Percentiles rank a stretch among this genome's conserved stretches.
Conservation (phyloP, 306 rosid genomes). For the Vigna hirtella region DNA sequence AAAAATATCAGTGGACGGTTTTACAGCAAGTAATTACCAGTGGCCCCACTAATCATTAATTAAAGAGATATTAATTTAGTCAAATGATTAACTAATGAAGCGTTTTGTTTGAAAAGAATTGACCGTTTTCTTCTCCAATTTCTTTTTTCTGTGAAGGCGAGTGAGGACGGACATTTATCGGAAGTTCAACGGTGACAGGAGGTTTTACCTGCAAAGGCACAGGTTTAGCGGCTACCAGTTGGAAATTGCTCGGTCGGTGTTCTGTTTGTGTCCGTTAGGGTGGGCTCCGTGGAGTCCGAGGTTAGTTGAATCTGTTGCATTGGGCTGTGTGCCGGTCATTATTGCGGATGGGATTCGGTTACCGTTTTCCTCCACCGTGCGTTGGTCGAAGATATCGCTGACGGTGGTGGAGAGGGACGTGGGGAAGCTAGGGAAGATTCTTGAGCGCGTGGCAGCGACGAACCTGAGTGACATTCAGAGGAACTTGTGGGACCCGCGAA, state of each 20-base stretch:
- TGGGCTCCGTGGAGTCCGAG: slow-evolving; percentile 28
- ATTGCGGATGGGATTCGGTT: slow-evolving; percentile 83
- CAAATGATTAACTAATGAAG: background rate
- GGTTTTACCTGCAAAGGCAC: slow-evolving; percentile 73
- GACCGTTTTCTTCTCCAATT: background rate
- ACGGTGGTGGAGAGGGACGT: slow-evolving; percentile 86
- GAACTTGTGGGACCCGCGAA: slow-evolving; percentile 69
- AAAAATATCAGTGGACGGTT: slow-evolving; percentile 89
- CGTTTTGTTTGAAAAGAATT: no score
- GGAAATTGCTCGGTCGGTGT: slow-evolving; percentile 34
- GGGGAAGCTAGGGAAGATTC: slow-evolving; percentile 60
- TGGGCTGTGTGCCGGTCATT: slow-evolving; percentile 62
- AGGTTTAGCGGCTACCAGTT: slow-evolving; percentile 89
- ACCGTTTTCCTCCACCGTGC: slow-evolving; percentile 68
- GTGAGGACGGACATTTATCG: slow-evolving; percentile 83
- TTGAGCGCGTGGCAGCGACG: slow-evolving; percentile 82
- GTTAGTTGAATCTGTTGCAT: slow-evolving; percentile 63
- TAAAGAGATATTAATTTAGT: background rate
- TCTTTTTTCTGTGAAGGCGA: slow-evolving; percentile 48
- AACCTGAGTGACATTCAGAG: slow-evolving; percentile 68
- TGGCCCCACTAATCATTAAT: background rate
- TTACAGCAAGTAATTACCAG: slow-evolving; percentile 88
- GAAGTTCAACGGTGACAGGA: slow-evolving; percentile 68
- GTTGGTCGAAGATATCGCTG: slow-evolving; percentile 81
- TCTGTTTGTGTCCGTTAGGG: background rate